Percentiles rank a stretch among this genome's conserved stretches.
These are phyloP conservation scores for Solanum arcanum DNA, from an alignment of 257 asterid species.

Conservation along the genomic window DNA sequence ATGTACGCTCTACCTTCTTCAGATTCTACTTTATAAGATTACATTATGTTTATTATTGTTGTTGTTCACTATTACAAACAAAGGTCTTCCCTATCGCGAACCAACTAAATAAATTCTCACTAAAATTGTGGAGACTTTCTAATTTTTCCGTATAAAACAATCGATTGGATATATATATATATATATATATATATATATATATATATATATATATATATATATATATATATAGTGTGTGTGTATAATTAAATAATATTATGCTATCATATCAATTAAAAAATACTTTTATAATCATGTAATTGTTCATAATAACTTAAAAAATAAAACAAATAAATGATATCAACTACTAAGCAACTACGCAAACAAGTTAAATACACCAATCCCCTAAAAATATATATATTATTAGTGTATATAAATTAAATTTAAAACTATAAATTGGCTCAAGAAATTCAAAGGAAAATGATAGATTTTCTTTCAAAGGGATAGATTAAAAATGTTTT, in stretches of 20 bases:
- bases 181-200: too few species aligned
- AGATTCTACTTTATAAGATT: neutral
- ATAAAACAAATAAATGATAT: neutral
- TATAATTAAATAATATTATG: too few species aligned
- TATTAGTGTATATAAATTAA: neutral
- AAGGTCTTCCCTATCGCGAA: too few species aligned
- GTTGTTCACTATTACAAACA: neutral
- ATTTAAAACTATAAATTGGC: neutral
- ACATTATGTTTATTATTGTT: neutral
- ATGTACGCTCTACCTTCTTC: accelerated
- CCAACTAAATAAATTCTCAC: neutral
- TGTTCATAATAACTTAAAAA: neutral
- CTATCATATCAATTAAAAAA: too few species aligned
- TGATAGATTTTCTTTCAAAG: neutral
- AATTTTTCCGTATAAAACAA: too few species aligned
- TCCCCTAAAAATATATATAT: neutral
- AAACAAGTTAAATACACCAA: neutral
- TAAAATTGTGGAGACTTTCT: too few species aligned
- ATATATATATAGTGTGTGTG: too few species aligned
- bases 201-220: too few species aligned
- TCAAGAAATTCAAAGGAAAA: neutral
- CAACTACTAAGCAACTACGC: neutral
- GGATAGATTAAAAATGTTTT: neutral
- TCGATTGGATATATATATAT: too few species aligned
- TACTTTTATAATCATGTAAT: too few species aligned